phyloP scores from a whole-genome alignment of 208 protist species.

The Leptomonas pyrrhocoris region DNA sequence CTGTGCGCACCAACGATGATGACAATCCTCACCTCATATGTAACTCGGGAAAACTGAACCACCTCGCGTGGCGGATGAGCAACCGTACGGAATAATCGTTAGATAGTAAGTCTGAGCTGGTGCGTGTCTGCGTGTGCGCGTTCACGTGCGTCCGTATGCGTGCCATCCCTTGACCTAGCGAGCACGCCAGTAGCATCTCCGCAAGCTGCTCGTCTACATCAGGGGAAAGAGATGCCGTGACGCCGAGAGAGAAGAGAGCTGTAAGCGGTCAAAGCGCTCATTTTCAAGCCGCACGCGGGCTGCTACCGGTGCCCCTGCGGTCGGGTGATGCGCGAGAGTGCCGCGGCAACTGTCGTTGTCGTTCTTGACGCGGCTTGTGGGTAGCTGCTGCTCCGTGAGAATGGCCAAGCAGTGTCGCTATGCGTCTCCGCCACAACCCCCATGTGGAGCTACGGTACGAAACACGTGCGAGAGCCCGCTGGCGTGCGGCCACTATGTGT shows the following conservation, averaged over 20 bases:
- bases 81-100: constrained; percentile 81
- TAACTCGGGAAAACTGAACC: constrained; percentile 66
- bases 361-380: background rate
- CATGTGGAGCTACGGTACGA: constrained; percentile 34
- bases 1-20: constrained; percentile 22
- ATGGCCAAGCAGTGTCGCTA: constrained; percentile 26
- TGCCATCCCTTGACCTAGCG: constrained; percentile 41
- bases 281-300: constrained; percentile 34
- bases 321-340: constrained; percentile 20
- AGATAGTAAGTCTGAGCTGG: constrained; percentile 66
- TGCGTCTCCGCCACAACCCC: constrained; percentile 18
- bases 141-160: background rate
- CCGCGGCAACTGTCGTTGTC: too few species aligned
- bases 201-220: constrained; percentile 57
- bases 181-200: constrained; percentile 35
- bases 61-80: constrained; percentile 34
- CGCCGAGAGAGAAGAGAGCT: constrained; percentile 2
- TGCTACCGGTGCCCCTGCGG: constrained; percentile 28
- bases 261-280: constrained; percentile 23
- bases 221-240: constrained; percentile 17
- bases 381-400: too few species aligned
- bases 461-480: constrained; percentile 30
- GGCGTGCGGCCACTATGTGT: background rate
- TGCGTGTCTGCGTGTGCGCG: constrained; percentile 46
- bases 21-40: constrained; percentile 38